phyloP scores from a whole-genome alignment of 1,139 yeast species.

The Geotrichum phurueaensis region DNA sequence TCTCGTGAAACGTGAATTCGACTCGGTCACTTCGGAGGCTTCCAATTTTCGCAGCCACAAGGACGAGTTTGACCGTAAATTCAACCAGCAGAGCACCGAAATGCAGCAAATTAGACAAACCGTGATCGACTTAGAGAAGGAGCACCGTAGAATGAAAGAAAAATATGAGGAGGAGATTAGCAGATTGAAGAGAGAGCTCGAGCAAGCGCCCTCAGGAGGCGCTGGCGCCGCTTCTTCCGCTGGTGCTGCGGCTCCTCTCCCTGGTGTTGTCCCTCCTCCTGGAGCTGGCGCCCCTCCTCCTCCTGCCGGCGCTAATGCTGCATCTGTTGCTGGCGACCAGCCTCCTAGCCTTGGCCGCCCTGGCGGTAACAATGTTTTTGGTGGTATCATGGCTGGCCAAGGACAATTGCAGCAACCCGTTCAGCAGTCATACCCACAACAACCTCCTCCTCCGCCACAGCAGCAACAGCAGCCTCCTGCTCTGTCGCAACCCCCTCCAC shows the following conservation, averaged over 20 bases:
- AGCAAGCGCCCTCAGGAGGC: slow-evolving; percentile 37
- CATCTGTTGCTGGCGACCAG: slow-evolving; percentile 22
- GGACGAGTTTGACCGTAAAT: slow-evolving; percentile 86
- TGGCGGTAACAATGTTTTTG: slow-evolving; percentile 28
- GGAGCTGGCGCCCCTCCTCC: background rate
- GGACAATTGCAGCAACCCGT: slow-evolving; percentile 10
- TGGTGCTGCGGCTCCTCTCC: slow-evolving; percentile 20
- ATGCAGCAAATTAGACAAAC: slow-evolving; percentile 92
- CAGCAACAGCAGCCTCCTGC: slow-evolving; percentile 18
- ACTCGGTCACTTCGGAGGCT: slow-evolving; percentile 79
- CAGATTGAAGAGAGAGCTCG: slow-evolving; percentile 79
- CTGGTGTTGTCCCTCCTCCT: slow-evolving; percentile 19
- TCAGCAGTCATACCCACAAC: slow-evolving; percentile 8
- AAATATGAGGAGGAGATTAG: slow-evolving; percentile 90
- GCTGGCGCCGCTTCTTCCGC: background rate
- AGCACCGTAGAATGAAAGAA: slow-evolving; percentile 91
- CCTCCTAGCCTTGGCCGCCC: slow-evolving; percentile 32
- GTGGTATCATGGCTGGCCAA: slow-evolving; percentile 34
- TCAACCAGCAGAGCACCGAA: slow-evolving; percentile 87
- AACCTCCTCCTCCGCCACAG: slow-evolving; percentile 11
- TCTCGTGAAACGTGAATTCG: slow-evolving; percentile 88
- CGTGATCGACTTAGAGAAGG: slow-evolving; percentile 87
- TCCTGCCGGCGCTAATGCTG: slow-evolving; percentile 14
- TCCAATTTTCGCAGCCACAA: slow-evolving; percentile 81
- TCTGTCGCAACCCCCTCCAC: slow-evolving; percentile 26